Conservation (phyloP, 1,139 yeast species). For the Hanseniaspora sp. region DNA sequence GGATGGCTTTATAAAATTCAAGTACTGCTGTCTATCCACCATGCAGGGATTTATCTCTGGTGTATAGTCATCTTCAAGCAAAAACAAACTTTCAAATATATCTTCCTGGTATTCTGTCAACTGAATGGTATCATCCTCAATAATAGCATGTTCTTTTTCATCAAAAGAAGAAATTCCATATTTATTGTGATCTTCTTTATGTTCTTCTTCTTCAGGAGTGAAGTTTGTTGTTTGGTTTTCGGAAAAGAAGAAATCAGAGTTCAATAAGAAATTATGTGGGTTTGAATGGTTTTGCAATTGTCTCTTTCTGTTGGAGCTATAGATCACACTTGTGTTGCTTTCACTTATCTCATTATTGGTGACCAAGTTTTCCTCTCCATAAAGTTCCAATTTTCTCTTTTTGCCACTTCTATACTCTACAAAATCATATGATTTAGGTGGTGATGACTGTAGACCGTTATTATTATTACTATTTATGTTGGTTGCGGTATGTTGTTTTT, state of each 20-base stretch:
- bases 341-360: not conserved
- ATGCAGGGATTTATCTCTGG: constrained; percentile 60
- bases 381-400: constrained; percentile 2
- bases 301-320: constrained; percentile 9
- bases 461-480: not conserved
- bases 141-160: not conserved
- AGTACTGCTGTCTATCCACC: constrained; percentile 29
- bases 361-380: not conserved
- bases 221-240: not conserved
- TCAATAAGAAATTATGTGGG: not conserved
- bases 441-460: constrained; percentile 2
- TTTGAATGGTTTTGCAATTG: not conserved
- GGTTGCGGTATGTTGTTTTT: not conserved
- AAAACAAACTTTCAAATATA: constrained; percentile 65
- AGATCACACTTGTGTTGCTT: not conserved
- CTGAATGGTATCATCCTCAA: not conserved
- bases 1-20: constrained; percentile 56
- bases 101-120: constrained; percentile 64
- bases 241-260: constrained; percentile 3
- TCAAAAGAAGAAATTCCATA: not conserved
- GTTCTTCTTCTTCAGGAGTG: not conserved
- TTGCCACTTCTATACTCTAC: not conserved
- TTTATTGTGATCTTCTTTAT: no score
- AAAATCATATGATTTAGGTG: constrained; percentile 1
- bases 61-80: constrained; percentile 56